Base-by-base conservation (phyloP, 495 filamentous ascomycete species). In the Penicillium bovifimosum region DNA sequence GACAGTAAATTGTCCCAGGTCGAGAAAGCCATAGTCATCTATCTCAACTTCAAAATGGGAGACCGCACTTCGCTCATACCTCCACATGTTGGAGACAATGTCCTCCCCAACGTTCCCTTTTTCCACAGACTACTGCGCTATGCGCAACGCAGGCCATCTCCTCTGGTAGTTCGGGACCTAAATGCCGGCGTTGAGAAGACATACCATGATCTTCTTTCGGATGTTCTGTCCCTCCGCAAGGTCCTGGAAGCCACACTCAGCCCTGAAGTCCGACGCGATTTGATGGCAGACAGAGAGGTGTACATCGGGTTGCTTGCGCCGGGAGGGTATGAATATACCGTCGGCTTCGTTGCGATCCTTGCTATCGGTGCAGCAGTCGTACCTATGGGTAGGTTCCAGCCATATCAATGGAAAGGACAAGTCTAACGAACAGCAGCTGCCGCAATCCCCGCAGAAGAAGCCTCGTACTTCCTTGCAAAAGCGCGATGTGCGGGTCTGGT, bases 291-390 rank as follows among this genome's bases (percentile, higher is more conserved):
- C 20, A 61, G 70, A 10, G 75, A 76, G 50, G 69, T 78, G 8
- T 77, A 71, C 50, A 67, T 78, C 50, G 72, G 68, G 2, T 47
- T 78, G 4, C 54, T 78, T 14, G 74, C 72, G 4, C 64, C 73
- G 0, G 75, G 76, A 1, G 72, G 75, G 0, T 78, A 77, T 54
- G 76, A 77, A 46, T 78, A 73, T 31, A 65, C 72, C 1, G 73
- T 77, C 8, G 73, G 67, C 1, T 69, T 76, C 44, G 59, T 76
- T 11, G 69, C 74, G 0, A 68, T 72, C 9, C 59, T 76, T 10
- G 72, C 76, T 1, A 29, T 75, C 1, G 73, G 76, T 2, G 73
- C 72, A 2, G 76, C 75, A 13, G 63, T 68, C 4, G 63, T 68
- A 1, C 65, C 65, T 16, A 64, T 68, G 53, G 62, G 65, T 66